Evolutionary conservation across 2,329 filamentous ascomycete species (phyloP).

Genomic region (Beauveria medogensis): DNA sequence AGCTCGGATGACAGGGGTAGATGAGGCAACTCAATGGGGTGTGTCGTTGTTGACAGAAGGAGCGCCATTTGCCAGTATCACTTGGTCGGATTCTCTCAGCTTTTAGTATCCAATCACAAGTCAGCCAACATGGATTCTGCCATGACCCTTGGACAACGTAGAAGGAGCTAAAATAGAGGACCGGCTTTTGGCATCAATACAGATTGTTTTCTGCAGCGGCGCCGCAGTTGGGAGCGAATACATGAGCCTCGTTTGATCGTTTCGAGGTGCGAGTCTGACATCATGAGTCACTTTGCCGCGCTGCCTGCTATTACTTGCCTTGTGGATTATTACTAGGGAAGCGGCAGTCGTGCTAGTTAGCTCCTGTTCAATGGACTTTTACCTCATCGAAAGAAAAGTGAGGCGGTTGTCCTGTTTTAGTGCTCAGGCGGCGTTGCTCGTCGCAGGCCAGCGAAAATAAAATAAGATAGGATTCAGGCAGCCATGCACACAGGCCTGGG

Average conservation of each 20-base stretch:
- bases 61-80: background rate
- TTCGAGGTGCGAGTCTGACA: background rate
- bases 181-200: constrained; percentile 14
- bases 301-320: background rate
- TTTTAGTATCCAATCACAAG: background rate
- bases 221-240: constrained; percentile 14
- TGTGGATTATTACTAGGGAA: background rate
- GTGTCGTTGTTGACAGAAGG: background rate
- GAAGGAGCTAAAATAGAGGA: background rate
- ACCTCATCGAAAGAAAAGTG: background rate
- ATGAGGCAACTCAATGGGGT: background rate
- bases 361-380: background rate
- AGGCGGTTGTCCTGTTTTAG: background rate
- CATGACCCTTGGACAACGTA: background rate
- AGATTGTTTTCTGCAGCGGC: constrained; percentile 10
- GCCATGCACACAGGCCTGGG: constrained; percentile 2
- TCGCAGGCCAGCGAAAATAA: background rate
- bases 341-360: background rate
- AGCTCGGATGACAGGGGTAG: background rate
- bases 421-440: background rate
- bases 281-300: constrained; percentile 8
- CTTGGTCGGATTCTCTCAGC: constrained; percentile 3
- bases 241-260: constrained; percentile 6
- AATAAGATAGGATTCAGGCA: constrained; percentile 4
- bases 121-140: background rate